phyloP scores from a whole-genome alignment of 2,329 filamentous ascomycete species.

The Colletotrichum sp. region DNA sequence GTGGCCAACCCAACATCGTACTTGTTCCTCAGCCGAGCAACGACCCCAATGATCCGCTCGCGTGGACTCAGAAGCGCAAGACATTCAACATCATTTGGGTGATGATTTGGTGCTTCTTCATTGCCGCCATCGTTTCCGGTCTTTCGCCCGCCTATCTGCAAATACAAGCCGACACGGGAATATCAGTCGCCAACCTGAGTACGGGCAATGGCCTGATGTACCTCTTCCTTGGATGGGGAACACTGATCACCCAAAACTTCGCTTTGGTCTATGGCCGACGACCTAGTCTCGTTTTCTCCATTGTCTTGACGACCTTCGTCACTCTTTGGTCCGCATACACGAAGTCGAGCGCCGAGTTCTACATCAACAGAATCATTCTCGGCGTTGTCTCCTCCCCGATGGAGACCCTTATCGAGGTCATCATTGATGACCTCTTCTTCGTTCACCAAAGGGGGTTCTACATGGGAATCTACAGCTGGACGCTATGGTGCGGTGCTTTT shows the following conservation, averaged over 20 bases:
- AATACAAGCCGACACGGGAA: slow-evolving; percentile 27
- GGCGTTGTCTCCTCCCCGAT: slow-evolving; percentile 26
- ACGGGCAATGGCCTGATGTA: slow-evolving; percentile 26
- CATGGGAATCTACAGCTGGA: slow-evolving; percentile 28
- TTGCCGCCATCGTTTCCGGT: slow-evolving; percentile 26
- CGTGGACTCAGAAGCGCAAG: slow-evolving; percentile 25
- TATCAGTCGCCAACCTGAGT: slow-evolving; percentile 28
- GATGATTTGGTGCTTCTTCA: slow-evolving; percentile 30
- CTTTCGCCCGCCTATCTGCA: slow-evolving; percentile 28
- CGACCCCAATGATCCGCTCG: slow-evolving; percentile 27
- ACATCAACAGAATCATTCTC: slow-evolving; percentile 26
- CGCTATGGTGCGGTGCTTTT: slow-evolving; percentile 27
- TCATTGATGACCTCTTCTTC: slow-evolving; percentile 27
- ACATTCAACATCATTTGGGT: slow-evolving; percentile 24
- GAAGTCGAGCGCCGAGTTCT: slow-evolving; percentile 26
- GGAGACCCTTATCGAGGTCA: slow-evolving; percentile 27
- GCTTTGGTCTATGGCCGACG: slow-evolving; percentile 24
- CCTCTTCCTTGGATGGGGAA: slow-evolving; percentile 26
- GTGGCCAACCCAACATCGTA: slow-evolving; percentile 21
- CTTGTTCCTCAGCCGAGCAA: slow-evolving; percentile 27
- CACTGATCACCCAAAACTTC: slow-evolving; percentile 24
- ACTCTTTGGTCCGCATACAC: slow-evolving; percentile 27
- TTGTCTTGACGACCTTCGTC: slow-evolving; percentile 18
- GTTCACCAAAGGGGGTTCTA: slow-evolving; percentile 28
- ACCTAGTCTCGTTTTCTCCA: slow-evolving; percentile 21